Evolutionary conservation across 2,329 filamentous ascomycete genomes (phyloP).

Genomic region (Colletotrichum simmondsii): DNA sequence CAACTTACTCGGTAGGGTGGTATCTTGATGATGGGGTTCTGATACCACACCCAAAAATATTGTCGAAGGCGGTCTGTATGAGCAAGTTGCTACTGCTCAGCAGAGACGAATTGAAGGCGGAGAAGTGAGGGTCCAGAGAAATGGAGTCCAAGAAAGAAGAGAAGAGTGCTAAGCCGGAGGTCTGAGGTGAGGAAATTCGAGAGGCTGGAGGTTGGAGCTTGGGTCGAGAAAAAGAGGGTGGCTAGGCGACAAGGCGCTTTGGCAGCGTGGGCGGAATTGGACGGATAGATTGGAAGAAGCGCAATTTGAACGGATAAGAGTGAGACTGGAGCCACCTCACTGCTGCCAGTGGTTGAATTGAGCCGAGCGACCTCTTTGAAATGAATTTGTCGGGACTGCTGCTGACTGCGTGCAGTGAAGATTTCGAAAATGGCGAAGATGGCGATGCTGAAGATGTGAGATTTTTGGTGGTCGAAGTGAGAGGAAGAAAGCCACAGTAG

Average conservation of each 20-base stretch:
- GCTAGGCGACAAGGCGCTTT: constrained; percentile 31
- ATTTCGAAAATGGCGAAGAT: not conserved
- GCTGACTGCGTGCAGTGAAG: not conserved
- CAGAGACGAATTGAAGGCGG: constrained; percentile 20
- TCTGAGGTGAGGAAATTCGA: constrained; percentile 26
- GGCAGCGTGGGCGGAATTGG: constrained; percentile 17
- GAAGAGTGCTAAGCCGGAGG: not conserved
- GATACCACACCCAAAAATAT: constrained; percentile 25
- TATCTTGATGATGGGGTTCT: constrained; percentile 26
- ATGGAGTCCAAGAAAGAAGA: not conserved
- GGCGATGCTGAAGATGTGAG: constrained; percentile 1
- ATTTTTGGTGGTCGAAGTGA: constrained; percentile 17
- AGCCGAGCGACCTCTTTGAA: not conserved
- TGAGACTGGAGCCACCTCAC: not conserved
- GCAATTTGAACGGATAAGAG: constrained; percentile 6
- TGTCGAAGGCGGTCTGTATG: constrained; percentile 29
- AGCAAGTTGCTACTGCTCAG: constrained; percentile 25
- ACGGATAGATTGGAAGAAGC: constrained; percentile 24
- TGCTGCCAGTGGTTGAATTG: not conserved
- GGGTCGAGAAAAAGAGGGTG: constrained; percentile 30
- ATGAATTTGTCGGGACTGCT: not conserved
- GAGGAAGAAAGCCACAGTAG: not conserved
- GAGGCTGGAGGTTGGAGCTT: constrained; percentile 31
- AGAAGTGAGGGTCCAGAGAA: constrained; percentile 3
- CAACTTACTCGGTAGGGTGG: constrained; percentile 27